Evolutionary conservation across 108 stramenopile species (phyloP), one percentile per base, ranked within the genome.

Genomic region (Fragilaria crotonensis): DNA sequence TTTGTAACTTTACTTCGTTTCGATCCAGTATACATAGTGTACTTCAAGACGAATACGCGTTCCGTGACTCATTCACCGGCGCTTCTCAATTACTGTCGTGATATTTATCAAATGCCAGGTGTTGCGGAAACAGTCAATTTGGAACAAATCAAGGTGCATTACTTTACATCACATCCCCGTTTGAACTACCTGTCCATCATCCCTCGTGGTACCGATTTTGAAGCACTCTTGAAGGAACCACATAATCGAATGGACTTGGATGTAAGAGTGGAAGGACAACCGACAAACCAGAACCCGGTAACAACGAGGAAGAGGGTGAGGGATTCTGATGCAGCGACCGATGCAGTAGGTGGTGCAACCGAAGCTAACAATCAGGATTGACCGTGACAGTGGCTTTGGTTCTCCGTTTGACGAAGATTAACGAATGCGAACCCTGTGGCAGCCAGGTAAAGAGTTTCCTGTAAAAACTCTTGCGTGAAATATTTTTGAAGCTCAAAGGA

Each of bases 11-110:
- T 96, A 30, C 60, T 84, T 19, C 83, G 97, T 2, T 96, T 94
- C 63, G 97, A 97, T 71, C 92, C 87, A 45, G 81, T 88, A 20
- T 95, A 93, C 67, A 73, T 84, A 18, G 79, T 89, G 7, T 93
- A 97, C 71, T 98, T 96, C 87, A 97, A 96, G 70, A 84, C 84
- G 68, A 96, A 90, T 69, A 76, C 79, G 19, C 69, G 77, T 4
- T 66, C 64, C 5, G 66, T 89, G 5, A 48, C 54, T n/a, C 70
- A 74, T 44, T 85, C 85, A 32, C 87, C 93, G 7, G 67, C 76
- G 62, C 27, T 89, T 33, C 55, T 75, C 36, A 62, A 81, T 49
- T 87, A 82, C 63, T 5, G 58, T 18, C 60, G 80, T 2, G 89
- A 91, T 30, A 36, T 88, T 25, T 83, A 75, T 65, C 83, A 83